A percentile compares a stretch with the other conserved stretches of the same genome.
These are phyloP conservation scores for Teunomyces funiuensis DNA, from an alignment of 805 yeast species.

Conservation along the genomic window DNA sequence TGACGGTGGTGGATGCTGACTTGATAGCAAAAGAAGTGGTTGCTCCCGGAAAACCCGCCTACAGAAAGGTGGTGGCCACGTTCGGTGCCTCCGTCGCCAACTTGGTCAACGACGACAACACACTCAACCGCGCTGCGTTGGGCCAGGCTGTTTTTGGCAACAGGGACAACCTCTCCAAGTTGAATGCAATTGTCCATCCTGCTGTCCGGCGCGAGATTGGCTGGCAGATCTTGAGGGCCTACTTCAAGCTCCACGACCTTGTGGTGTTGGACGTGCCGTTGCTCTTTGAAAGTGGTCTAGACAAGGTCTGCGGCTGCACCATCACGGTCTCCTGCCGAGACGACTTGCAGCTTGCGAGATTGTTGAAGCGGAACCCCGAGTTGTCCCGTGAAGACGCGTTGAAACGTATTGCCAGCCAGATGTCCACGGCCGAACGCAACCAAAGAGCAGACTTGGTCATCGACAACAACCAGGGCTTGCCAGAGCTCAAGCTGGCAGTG, in stretches of 20 bases:
- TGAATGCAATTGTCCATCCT: slow-evolving; percentile 85
- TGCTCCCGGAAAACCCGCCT: slow-evolving; percentile 74
- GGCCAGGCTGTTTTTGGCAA: slow-evolving; percentile 80
- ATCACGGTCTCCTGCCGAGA: slow-evolving; percentile 65
- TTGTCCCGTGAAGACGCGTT: slow-evolving; percentile 64
- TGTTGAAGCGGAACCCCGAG: slow-evolving; percentile 65
- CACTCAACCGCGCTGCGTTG: slow-evolving; percentile 68
- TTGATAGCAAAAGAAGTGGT: slow-evolving; percentile 83
- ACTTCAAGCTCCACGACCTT: slow-evolving; percentile 55
- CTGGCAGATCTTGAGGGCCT: slow-evolving; percentile 53
- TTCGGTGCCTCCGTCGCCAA: slow-evolving; percentile 59
- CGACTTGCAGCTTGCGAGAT: slow-evolving; percentile 60
- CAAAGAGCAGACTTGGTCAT: slow-evolving; percentile 64
- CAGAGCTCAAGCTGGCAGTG: slow-evolving; percentile 22
- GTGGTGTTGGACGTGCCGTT: slow-evolving; percentile 89
- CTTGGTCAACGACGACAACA: slow-evolving; percentile 39
- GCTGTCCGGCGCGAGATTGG: slow-evolving; percentile 72
- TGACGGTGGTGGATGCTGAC: slow-evolving; percentile 86
- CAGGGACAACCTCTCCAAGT: slow-evolving; percentile 50
- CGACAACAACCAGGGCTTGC: slow-evolving; percentile 50
- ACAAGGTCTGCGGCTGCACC: slow-evolving; percentile 66
- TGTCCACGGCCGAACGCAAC: slow-evolving; percentile 60
- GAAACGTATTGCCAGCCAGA: slow-evolving; percentile 74
- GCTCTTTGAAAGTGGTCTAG: slow-evolving; percentile 76
- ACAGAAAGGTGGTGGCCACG: slow-evolving; percentile 58